Percentiles rank a stretch among this genome's conserved stretches.
Evolutionary conservation across 2,329 filamentous ascomycete genomes (phyloP).

Genomic region (Cladosporium austrohemisphaericum): DNA sequence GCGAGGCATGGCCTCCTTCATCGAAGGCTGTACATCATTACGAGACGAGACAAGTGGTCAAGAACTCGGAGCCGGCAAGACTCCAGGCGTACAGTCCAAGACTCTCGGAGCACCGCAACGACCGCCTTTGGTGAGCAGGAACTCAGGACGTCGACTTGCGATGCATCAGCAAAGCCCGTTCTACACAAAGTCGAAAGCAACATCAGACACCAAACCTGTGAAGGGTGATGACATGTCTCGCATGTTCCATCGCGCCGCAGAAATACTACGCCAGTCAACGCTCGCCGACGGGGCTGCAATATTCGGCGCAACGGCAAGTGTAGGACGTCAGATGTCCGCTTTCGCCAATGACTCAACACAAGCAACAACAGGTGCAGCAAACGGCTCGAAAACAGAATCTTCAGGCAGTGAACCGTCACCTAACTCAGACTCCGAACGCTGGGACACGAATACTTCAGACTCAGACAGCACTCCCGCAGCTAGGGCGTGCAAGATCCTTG

Average conservation of each 20-base stretch:
- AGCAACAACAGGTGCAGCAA: not conserved
- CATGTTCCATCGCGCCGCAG: slow-evolving; percentile 25
- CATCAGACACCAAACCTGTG: not conserved
- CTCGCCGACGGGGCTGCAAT: slow-evolving; percentile 29
- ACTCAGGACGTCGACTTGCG: slow-evolving; percentile 13
- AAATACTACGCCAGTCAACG: slow-evolving; percentile 29
- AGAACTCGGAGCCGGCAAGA: slow-evolving; percentile 1
- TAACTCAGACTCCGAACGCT: slow-evolving; percentile 3
- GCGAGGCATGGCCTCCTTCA: slow-evolving; percentile 23
- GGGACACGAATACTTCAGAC: slow-evolving; percentile 19
- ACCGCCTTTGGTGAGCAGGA: slow-evolving; percentile 16
- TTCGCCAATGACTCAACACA: not conserved
- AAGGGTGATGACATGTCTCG: slow-evolving; percentile 21
- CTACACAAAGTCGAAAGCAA: slow-evolving; percentile 1
- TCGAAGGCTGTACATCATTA: slow-evolving; percentile 19
- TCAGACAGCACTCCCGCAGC: slow-evolving; percentile 22
- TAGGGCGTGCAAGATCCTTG: slow-evolving; percentile 24
- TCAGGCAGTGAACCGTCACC: not conserved
- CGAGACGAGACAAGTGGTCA: not conserved
- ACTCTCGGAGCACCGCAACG: slow-evolving; percentile 11
- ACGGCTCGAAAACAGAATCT: not conserved
- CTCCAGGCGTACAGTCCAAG: not conserved
- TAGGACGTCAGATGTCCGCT: slow-evolving; percentile 16
- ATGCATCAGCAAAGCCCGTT: not conserved
- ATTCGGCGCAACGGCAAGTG: slow-evolving; percentile 25